These are phyloP conservation scores for Pichia sp. DNA, from an alignment of 1,139 yeast species.

Conservation along the genomic window DNA sequence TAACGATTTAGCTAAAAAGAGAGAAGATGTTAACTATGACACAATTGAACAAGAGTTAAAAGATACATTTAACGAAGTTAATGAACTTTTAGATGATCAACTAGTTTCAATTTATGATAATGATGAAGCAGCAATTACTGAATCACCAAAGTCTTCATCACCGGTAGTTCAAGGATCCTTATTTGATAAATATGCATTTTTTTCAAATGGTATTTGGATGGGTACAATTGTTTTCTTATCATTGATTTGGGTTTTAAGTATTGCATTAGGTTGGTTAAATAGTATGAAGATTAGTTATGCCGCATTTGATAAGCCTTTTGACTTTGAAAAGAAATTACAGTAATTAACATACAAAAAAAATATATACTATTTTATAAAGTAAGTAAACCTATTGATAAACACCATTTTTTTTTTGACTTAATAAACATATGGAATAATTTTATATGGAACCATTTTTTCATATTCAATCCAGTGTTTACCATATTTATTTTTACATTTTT, in stretches of 20 bases:
- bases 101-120: constrained; percentile 18
- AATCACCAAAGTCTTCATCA: not conserved
- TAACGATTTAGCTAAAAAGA: constrained; percentile 6
- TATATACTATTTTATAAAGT: not conserved
- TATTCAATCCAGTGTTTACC: constrained; percentile 83
- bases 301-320: constrained; percentile 65
- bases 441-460: constrained; percentile 73
- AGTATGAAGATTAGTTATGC: constrained; percentile 61
- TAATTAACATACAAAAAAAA: constrained; percentile 21
- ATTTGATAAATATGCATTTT: constrained; percentile 44
- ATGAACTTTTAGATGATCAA: constrained; percentile 24
- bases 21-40: constrained; percentile 21
- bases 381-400: not conserved
- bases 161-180: constrained; percentile 29
- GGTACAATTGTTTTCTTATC: constrained; percentile 50
- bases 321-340: constrained; percentile 57
- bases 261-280: constrained; percentile 56
- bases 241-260: constrained; percentile 43
- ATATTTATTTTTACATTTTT: constrained; percentile 80
- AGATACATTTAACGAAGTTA: constrained; percentile 26
- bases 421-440: constrained; percentile 83
- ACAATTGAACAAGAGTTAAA: constrained; percentile 24
- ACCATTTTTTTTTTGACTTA: too few species aligned
- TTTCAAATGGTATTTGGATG: constrained; percentile 66
- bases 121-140: not conserved